Conservation (phyloP, 257 asterid genomes). For the Solanum sejunctum region DNA sequence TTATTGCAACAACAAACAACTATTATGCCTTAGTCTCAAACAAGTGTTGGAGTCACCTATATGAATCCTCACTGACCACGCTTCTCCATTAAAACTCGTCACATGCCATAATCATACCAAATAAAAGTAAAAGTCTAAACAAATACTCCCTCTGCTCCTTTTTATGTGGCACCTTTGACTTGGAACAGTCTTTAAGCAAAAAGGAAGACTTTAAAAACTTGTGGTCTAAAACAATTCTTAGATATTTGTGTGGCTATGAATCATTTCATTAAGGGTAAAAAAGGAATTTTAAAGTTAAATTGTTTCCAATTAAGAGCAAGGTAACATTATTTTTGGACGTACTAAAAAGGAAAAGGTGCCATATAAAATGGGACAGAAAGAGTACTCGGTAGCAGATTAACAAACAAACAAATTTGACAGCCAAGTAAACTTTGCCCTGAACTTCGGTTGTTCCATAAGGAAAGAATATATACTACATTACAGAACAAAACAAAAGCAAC, state of each 20-base stretch:
- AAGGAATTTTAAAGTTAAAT: too few species aligned
- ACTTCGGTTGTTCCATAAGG: neutral
- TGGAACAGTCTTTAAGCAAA: too few species aligned
- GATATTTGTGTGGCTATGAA: too few species aligned
- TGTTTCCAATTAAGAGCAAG: too few species aligned
- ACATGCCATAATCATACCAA: neutral
- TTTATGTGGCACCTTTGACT: too few species aligned
- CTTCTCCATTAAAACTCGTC: neutral
- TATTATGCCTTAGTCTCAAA: neutral
- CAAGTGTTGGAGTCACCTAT: neutral
- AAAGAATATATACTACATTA: neutral
- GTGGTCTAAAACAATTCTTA: too few species aligned
- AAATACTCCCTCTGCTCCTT: neutral
- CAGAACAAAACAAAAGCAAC: slow-evolving; percentile 8
- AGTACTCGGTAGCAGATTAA: neutral
- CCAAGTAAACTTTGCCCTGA: neutral
- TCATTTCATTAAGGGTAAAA: too few species aligned
- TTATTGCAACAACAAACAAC: neutral
- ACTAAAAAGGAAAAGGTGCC: too few species aligned
- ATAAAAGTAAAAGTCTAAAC: neutral
- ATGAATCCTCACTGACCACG: neutral
- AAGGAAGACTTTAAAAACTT: too few species aligned
- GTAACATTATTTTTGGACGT: too few species aligned
- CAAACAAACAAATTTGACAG: neutral
- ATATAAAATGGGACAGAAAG: too few species aligned